Evolutionary conservation across 148 eudicot species (phyloP), one percentile per base, ranked within the genome.

Genomic region (Simmondsia chinensis): DNA sequence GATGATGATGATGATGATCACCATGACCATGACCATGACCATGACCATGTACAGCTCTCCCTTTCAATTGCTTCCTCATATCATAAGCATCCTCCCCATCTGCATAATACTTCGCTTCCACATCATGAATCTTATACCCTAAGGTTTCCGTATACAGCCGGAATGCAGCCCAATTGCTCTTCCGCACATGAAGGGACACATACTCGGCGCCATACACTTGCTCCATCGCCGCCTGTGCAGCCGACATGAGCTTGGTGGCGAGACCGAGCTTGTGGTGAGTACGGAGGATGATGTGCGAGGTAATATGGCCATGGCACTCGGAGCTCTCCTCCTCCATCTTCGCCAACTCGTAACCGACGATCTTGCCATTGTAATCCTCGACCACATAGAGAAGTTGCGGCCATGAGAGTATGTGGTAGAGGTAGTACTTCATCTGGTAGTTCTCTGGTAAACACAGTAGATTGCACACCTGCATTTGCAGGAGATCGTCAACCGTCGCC

Each of bases 211-310:
- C 68, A 31, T 42, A 61, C 1, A 74, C 91, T 60, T 71, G 81
- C 34, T 80, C 97, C 97, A 83, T 88, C 24, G 91, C 97, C 28
- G 74, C 61, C 48, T 87, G 96, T 6, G 96, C 96, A 2, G 94
- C 94, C 1, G 89, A 79, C 96, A 88, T 88, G 48, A 88, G 76
- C 70, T 88, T 88, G n/a, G 97, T 88, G 4, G 94, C 94, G 26
- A 87, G 59, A 1, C 96, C 96, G 2, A 87, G 56, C 23, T 87
- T 87, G 18, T 94, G 70, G 61, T 87, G 96, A 18, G 96, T 80
- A 2, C 94, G 64, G 46, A 87, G 72, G 0, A 83, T 89, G 29
- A 89, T 89, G 11, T 83, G 86, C 4, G 94, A 87, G 22, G 94
- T 87, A 39, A 87, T 87, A 55, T 87, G 96, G 1, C 94, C 96